phyloP scores from a whole-genome alignment of 75 land plant species.

The Pinus taeda region DNA sequence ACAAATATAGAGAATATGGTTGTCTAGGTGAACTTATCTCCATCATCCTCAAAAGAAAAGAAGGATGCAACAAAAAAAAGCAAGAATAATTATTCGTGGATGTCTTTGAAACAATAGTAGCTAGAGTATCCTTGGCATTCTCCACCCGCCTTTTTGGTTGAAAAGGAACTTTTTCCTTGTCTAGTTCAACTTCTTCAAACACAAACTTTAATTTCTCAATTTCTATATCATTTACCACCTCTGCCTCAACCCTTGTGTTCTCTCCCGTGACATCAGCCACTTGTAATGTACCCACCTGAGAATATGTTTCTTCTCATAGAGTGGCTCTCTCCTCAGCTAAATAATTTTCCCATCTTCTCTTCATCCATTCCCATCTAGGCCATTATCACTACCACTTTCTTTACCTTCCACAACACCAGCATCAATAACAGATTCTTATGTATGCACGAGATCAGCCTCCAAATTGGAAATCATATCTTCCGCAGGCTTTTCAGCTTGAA shows the following conservation, averaged over 20 bases:
- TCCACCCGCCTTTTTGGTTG: slow-evolving; percentile 36
- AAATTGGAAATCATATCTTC: slow-evolving; percentile 15
- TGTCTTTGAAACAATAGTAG: slow-evolving; percentile 59
- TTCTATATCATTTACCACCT: slow-evolving; percentile 37
- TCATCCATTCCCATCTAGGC: slow-evolving; percentile 22
- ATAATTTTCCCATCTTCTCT: slow-evolving; percentile 20
- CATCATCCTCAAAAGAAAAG: slow-evolving; percentile 82
- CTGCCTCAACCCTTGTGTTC: slow-evolving; percentile 27
- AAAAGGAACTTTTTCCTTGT: slow-evolving; percentile 8
- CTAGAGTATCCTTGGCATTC: slow-evolving; percentile 36
- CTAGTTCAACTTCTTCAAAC: slow-evolving; percentile 34
- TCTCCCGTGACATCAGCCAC: background rate
- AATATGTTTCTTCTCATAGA: slow-evolving; percentile 13
- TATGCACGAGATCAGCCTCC: background rate
- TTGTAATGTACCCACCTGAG: background rate
- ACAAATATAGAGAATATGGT: slow-evolving; percentile 60
- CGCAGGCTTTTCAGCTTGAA: slow-evolving; percentile 5
- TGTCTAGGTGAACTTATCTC: slow-evolving; percentile 58
- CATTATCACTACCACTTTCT: background rate
- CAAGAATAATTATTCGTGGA: slow-evolving; percentile 88
- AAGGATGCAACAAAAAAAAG: slow-evolving; percentile 95
- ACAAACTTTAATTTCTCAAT: slow-evolving; percentile 32
- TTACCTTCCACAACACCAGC: slow-evolving; percentile 3
- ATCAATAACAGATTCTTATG: slow-evolving; percentile 4
- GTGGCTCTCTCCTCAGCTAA: background rate